Base-by-base conservation (phyloP, 2,329 filamentous ascomycete genomes). In the Fusarium sp. region DNA sequence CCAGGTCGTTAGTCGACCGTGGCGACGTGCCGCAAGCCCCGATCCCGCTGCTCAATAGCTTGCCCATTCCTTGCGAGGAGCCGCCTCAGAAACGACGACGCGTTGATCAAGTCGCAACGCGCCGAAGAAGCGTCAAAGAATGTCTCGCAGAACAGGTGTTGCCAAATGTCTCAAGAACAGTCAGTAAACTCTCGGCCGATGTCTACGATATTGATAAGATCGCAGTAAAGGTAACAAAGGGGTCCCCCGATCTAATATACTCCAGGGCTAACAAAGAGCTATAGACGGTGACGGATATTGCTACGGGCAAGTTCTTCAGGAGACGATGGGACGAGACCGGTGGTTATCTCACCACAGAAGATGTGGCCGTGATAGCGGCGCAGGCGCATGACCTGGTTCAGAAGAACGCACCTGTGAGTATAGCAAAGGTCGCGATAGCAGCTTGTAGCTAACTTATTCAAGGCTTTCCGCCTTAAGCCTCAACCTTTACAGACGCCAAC, bases 81-180 rank as follows among this genome's bases (percentile, higher is more conserved):
- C 76, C 79, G 48, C 75, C 76, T 8, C 53, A 62, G 8, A 81
- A 81, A 68, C 72, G 74, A 38, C 72, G 74, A 55, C 76, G 78
- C 53, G 71, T 79, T 5, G 69, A 71, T 7, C 38, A 71, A 24
- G 67, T 55, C 44, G 40, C 48, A 45, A 40, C 57, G 55, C 54
- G 58, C 20, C 57, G 67, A 58, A 58, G 71, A 22, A 58, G 46
- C 28, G 50, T 78, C 1, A 70, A 69, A 46, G 58, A 71, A 1
- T 78, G 77, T 36, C 42, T 81, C 10, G 68, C 66, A 22, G 55
- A 66, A 2, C 78, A 80, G 36, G 73, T 82, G 3, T 58, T 79
- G 6, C 80, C 81, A 2, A 74, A 77, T 26, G 72, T 82, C 15
- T 66, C 72, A 54, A 52, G 55, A 14, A 73, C 72, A 0, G 53